Base-by-base conservation (phyloP, 2,329 filamentous ascomycete species). In the Scedosporium dehoogii region DNA sequence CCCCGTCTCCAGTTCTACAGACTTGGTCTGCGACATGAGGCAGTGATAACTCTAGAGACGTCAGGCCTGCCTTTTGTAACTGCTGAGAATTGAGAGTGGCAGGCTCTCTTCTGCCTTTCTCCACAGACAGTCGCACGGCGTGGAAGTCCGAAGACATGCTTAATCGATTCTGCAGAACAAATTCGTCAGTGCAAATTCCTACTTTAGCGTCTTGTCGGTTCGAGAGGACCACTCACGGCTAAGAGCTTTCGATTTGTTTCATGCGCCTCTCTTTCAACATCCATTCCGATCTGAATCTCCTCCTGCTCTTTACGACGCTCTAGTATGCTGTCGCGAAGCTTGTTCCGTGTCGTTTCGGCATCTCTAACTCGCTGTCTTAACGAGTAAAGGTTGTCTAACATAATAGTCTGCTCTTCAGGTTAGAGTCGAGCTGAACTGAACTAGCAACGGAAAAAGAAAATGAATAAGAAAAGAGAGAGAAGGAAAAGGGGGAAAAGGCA, bases 241-340 rank as follows among this genome's bases (percentile, higher is more conserved):
- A 61, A 48, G 12, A 61, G 18, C 18, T 77, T 78, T 60, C 75
- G 81, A 29, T 83, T 80, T 2, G 73, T 77, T 64, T 87, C 84
- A 63, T 88, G 84, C 66, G 79, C 81, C 42, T 79, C 78, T 55
- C 85, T 77, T n/a, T 87, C 75, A 6, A 83, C 82, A 65, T 88
- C 85, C 78, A 85, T 86, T 51, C 79, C 80, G 18, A 88, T 71
- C 4, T 81, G 83, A 6, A 88, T 80, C 66, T 87, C 80, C 67
- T 87, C 84, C 60, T 84, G 76, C 72, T 88, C 85, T 23, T 77
- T 75, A 56, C 82, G 79, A 63, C 87, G 76, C 1, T 78, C 77
- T 29, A 87, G 69, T n/a, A 88, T 84, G 38, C 86, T 82, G 12
- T 85, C 80, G 55, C 85, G 79, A 18, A 88, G 71, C 0, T 73